Evolutionary conservation across 106 monocot genomes (phyloP), one percentile per base, ranked within the genome.

Genomic region (Dendrobium chrysotoxum): DNA sequence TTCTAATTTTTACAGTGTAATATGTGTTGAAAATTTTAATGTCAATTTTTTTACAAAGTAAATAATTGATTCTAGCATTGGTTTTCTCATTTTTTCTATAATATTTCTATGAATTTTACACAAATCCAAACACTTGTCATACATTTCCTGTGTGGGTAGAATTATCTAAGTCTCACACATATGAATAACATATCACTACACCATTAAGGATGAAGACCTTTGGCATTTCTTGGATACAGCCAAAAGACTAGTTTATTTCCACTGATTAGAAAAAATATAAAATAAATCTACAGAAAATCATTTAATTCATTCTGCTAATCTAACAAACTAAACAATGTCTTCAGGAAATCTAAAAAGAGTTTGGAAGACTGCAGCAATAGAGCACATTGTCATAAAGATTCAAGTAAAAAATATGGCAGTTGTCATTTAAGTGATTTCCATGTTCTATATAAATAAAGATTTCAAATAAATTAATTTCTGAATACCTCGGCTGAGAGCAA

Each of bases 401-500:
- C n/a, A 74, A 74, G 40, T 18, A 11, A 40, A 74, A 40, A 74
- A 16, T 40, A 42, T 21, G 41, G 0, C 6, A 35, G 35, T 16
- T 25, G 16, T 35, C 35, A 70, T 70, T 31, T 70, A 31, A 70
- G 16, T 70, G 28, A 70, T 70, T 70, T 35, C 31, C 64, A 70
- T 42, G 75, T 75, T 75, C 15, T 5, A 21, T 23, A 75, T 75
- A 12, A 75, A 40, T 45, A 21, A 4, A 45, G 41, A 75, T 26
- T 7, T 3, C 21, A 45, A 2, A 75, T 45, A 75, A 75, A 73
- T 17, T 42, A 21, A 75, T 11, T 42, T 74, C 42, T 74, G 21
- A 74, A 81, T 83, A 99, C 99, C 93, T 99, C 93, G 25, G 95
- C 88, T 7, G 91, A 85, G 68, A 99, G 90, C 84, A 99, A 84